Conservation (phyloP, 2,329 filamentous ascomycete species). For the Aspergillus fumigatus region DNA sequence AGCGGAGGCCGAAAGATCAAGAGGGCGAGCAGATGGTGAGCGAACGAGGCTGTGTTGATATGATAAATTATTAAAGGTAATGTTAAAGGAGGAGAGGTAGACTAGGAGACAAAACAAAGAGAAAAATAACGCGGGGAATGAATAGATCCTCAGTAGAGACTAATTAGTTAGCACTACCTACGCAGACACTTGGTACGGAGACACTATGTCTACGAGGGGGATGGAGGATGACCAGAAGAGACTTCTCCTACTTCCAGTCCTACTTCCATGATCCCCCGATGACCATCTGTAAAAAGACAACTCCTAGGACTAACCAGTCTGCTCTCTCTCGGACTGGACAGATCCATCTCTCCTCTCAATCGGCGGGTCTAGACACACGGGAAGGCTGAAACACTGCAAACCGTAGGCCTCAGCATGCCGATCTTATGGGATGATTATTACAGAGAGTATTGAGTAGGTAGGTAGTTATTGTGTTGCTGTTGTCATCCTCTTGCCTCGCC, state of each 20-base stretch:
- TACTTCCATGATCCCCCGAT: neutral
- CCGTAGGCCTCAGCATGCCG: neutral
- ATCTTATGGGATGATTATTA: neutral
- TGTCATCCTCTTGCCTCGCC: neutral
- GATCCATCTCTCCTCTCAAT: constrained; percentile 15
- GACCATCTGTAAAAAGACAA: neutral
- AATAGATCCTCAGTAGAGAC: no score
- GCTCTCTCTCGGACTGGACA: constrained; percentile 18
- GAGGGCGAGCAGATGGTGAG: neutral
- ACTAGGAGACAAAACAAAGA: neutral
- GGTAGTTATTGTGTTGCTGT: no score
- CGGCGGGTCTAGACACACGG: constrained; percentile 31
- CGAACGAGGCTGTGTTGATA: neutral
- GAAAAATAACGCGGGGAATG: no score
- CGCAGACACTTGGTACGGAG: no score
- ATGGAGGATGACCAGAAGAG: no score
- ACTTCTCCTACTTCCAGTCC: no score
- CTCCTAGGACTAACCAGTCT: no score
- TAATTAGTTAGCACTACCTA: no score
- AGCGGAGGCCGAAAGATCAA: neutral
- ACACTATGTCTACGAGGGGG: no score
- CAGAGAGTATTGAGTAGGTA: no score
- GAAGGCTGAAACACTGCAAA: constrained; percentile 15
- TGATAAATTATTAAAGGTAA: neutral
- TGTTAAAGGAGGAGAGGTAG: neutral